These are phyloP conservation scores for Curvularia lunata DNA, from an alignment of 2,329 filamentous ascomycete species.

Conservation along the genomic window DNA sequence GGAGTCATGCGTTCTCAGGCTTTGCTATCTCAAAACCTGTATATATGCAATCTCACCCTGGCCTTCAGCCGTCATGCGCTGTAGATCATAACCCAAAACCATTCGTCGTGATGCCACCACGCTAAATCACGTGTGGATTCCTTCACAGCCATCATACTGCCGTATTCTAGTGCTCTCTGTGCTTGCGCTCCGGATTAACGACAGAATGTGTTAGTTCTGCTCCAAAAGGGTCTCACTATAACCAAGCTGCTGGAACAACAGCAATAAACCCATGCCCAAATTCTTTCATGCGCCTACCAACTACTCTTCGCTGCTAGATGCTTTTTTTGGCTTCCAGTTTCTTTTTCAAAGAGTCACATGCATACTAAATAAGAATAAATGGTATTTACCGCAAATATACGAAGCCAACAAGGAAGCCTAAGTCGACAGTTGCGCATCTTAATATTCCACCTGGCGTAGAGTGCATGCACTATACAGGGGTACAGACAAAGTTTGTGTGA, in stretches of 20 bases:
- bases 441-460: background rate
- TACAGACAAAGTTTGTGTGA: background rate
- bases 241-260: background rate
- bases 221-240: too few species aligned
- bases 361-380: background rate
- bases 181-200: background rate
- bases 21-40: background rate
- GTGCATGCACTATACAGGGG: background rate
- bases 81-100: background rate
- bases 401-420: background rate
- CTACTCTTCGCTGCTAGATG: background rate
- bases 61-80: background rate
- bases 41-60: background rate
- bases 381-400: background rate
- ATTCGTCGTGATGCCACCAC: background rate
- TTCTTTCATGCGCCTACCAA: background rate
- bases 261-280: background rate
- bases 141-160: background rate
- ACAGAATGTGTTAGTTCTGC: too few species aligned
- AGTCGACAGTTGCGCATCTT: background rate
- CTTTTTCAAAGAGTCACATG: background rate
- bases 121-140: background rate
- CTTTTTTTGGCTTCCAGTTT: background rate
- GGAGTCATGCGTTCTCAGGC: background rate
- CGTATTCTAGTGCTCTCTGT: background rate